Base-by-base conservation (phyloP, 2,329 filamentous ascomycete species). In the Septoria petroselini region DNA sequence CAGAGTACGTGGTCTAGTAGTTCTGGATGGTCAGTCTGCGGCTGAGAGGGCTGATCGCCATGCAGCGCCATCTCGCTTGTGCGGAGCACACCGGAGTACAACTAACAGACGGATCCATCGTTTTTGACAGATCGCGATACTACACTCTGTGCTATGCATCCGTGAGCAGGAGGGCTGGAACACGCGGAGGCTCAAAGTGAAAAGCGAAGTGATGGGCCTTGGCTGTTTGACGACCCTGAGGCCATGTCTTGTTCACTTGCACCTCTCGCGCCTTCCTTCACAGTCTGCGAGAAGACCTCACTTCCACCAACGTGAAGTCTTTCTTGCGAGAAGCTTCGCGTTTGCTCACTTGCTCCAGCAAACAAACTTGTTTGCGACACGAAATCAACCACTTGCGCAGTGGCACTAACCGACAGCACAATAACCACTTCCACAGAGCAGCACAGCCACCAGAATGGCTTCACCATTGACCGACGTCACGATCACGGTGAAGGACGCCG, bases 391-490 rank as follows among this genome's bases (percentile, higher is more conserved):
- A 40, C 38, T 19, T 42, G 25, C n/a, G 38, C 34, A 14, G 39
- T 40, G 39, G 46, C 30, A 35, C 46, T 48, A 14, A 48, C 38
- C 21, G 7, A 34, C 21, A 42, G 45, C 37, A 35, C 25, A 21
- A 27, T 42, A 42, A 48, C 45, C 19, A 34, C 14, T n/a, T n/a
- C 11, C 15, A 25, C 46, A 42, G 29, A 46, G 15, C 31, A 31
- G 7, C 14, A 11, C 5, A 4, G 11, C 29, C 18, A 42, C 38
- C 21, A 42, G 17, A 38, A 48, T 48, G 46, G 30, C 29, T 21
- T 35, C 38, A n/a, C 38, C 46, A 29, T 18, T 42, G 15, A 14
- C 30, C 17, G 31, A 34, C 7, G 30, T 42, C n/a, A 48, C 23
- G 14, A 37, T 35, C 30, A 14, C 30, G 19, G 30, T 29, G 7